Evolutionary conservation across 495 filamentous ascomycete species (phyloP), one percentile per base, ranked within the genome.

Genomic region (Clohesyomyces aquaticus): DNA sequence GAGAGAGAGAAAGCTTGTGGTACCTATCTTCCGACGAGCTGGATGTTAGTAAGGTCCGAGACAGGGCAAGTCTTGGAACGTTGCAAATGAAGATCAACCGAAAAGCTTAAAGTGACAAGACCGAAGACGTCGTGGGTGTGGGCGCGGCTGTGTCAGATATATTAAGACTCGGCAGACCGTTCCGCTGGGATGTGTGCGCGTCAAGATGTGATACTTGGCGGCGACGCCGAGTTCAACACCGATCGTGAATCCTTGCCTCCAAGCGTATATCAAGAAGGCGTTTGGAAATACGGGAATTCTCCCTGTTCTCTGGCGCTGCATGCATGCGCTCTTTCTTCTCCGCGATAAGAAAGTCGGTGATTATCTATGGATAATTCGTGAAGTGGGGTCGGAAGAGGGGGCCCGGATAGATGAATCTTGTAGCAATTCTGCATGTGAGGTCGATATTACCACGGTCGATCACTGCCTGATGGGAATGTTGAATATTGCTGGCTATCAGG

Each of bases 51-150:
- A 41, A 35, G 55, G 45, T 32, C 9, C 43, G 55, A 59, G 42
- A 59, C 55, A 47, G 55, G 25, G 23, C 41, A 46, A 35, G 55
- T 59, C 55, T 59, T 59, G n/a, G n/a, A n/a, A n/a, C n/a, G n/a
- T n/a, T n/a, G n/a, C n/a, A n/a, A n/a, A n/a, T n/a, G n/a, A n/a
- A n/a, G n/a, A n/a, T n/a, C n/a, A n/a, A n/a, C n/a, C n/a, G 14
- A 38, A 38, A 38, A 38, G 32, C 32, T 38, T 38, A 38, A 38
- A 38, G 32, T 38, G 32, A 38, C 32, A 14, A 14, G 6, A 38
- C 6, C 32, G 32, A 38, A 38, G 32, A 38, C 32, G 14, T n/a
- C n/a, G n/a, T n/a, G n/a, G n/a, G n/a, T n/a, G n/a, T 6, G 32
- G 6, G 32, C 6, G 43, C 19, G 4, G 43, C 4, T 47, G 43